These are phyloP conservation scores for Trypanosoma melophagium DNA, from an alignment of 208 protist genomes.

Conservation along the genomic window DNA sequence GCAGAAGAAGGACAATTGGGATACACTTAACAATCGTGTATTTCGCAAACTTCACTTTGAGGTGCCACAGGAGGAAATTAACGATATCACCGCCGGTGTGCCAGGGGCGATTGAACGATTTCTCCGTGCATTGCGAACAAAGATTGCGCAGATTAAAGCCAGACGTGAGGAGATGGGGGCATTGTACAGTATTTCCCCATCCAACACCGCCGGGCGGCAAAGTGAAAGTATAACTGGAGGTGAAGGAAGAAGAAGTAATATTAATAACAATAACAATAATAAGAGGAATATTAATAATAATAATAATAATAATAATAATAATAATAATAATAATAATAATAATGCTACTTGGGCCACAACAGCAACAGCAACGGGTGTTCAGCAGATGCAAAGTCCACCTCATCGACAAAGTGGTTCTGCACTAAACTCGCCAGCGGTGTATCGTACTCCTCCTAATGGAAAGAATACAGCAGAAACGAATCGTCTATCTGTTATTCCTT, in stretches of 20 bases:
- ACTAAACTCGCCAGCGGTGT: too few species aligned
- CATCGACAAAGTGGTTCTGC: too few species aligned
- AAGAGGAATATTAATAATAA: constrained; percentile 9
- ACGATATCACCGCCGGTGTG: constrained; percentile 86
- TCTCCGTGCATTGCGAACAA: constrained; percentile 89
- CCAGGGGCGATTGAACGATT: constrained; percentile 93
- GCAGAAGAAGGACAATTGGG: constrained; percentile 97
- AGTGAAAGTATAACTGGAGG: background rate
- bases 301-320: constrained; percentile 15
- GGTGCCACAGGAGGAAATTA: constrained; percentile 86
- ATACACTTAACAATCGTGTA: constrained; percentile 94
- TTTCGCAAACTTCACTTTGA: constrained; percentile 94
- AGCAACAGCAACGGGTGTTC: too few species aligned
- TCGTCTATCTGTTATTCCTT: too few species aligned
- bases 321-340: constrained; percentile 5
- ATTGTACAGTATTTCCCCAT: background rate
- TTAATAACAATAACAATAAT: constrained; percentile 5
- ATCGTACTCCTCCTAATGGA: too few species aligned
- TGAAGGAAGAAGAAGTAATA: constrained; percentile 1
- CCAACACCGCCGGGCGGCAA: background rate
- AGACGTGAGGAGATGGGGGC: constrained; percentile 35
- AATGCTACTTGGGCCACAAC: too few species aligned
- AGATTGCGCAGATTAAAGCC: constrained; percentile 85
- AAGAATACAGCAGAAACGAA: too few species aligned
- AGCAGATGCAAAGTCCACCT: too few species aligned